Percentiles rank a stretch among this genome's conserved stretches.
These are phyloP conservation scores for Acer saccharum DNA, from an alignment of 345 rosid species.

Conservation along the genomic window DNA sequence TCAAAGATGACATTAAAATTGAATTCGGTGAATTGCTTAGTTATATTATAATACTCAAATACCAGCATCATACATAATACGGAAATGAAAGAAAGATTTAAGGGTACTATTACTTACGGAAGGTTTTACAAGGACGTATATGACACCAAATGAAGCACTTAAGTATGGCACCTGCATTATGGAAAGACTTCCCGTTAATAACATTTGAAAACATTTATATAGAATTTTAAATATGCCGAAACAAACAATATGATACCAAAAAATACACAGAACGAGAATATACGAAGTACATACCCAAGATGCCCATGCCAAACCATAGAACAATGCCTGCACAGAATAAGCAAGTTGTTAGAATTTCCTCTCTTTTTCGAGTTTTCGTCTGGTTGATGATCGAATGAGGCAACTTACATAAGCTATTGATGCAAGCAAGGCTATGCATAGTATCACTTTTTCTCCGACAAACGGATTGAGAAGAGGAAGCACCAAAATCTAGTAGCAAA, in stretches of 20 bases:
- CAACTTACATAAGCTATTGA: conserved; percentile 56
- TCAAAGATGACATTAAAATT: conserved; percentile 3
- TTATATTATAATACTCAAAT: background rate
- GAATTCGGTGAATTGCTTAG: background rate
- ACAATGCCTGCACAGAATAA: conserved; percentile 41
- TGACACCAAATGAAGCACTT: conserved; percentile 56
- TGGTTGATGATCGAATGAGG: background rate
- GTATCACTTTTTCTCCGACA: conserved; percentile 49
- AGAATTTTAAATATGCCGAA: background rate
- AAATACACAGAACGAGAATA: background rate
- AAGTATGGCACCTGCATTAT: conserved; percentile 52
- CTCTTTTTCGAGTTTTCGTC: background rate
- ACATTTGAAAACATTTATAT: background rate
- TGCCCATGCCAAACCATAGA: conserved; percentile 63
- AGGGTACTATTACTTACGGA: conserved; percentile 30
- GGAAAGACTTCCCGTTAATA: background rate
- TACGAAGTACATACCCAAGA: conserved; percentile 45
- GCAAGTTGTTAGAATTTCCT: background rate
- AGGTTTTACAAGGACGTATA: conserved; percentile 50
- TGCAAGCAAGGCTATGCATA: conserved; percentile 48
- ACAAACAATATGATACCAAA: background rate
- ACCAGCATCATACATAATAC: background rate
- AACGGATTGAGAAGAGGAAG: conserved; percentile 51
- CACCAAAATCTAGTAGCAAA: conserved; percentile 40
- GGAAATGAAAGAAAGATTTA: background rate